A percentile compares a stretch with the other conserved stretches of the same genome.
These are phyloP conservation scores for Piloderma croceum DNA, from an alignment of 768 basidiomycete species.

Conservation along the genomic window DNA sequence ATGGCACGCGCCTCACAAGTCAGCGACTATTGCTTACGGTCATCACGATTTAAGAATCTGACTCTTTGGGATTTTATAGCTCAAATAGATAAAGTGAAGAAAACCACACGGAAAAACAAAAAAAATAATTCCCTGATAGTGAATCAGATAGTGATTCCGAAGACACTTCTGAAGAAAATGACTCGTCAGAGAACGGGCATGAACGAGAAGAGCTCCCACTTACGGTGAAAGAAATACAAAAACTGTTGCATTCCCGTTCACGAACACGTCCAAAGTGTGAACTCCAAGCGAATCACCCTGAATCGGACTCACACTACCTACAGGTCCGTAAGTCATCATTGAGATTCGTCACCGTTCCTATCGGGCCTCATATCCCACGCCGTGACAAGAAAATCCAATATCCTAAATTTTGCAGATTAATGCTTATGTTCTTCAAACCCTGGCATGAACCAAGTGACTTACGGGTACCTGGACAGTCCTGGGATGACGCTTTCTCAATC, in stretches of 20 bases:
- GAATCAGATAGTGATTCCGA: slow-evolving; percentile 9
- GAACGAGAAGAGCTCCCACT: too few species aligned
- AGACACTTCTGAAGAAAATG: not conserved
- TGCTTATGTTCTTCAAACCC: slow-evolving; percentile 41
- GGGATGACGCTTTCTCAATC: slow-evolving; percentile 26
- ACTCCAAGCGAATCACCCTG: slow-evolving; percentile 15
- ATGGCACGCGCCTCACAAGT: slow-evolving; percentile 14
- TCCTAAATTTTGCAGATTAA: slow-evolving; percentile 26
- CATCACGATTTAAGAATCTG: slow-evolving; percentile 9
- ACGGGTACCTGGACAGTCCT: slow-evolving; percentile 9
- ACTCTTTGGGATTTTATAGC: slow-evolving; percentile 27
- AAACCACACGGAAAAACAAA: too few species aligned
- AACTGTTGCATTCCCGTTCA: too few species aligned
- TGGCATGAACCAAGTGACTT: slow-evolving; percentile 29
- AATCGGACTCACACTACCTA: slow-evolving; percentile 17
- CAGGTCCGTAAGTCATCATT: slow-evolving; percentile 1
- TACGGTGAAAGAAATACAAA: too few species aligned
- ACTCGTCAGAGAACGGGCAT: too few species aligned
- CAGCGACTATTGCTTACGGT: slow-evolving; percentile 21
- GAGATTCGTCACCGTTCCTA: slow-evolving; percentile 25
- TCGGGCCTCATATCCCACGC: slow-evolving; percentile 31
- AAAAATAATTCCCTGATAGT: not conserved
- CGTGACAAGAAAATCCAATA: slow-evolving; percentile 15
- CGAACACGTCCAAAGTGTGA: slow-evolving; percentile 3
- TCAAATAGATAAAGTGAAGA: slow-evolving; percentile 16